Conservation (phyloP, 805 yeast species). For the Myxozyma neglecta region DNA sequence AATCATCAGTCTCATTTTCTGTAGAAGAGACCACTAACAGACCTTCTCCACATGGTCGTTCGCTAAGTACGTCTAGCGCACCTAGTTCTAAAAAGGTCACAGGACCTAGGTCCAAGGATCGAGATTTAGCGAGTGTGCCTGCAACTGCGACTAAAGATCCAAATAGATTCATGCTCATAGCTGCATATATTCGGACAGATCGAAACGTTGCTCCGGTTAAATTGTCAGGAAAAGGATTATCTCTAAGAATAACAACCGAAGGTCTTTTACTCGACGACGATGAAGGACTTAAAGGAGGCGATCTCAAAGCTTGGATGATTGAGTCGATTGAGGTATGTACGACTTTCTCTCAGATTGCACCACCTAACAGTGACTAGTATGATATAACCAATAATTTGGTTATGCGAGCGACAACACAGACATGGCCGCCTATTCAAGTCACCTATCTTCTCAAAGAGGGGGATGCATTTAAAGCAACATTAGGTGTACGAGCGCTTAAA, state of each 20-base stretch:
- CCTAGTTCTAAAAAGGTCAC: background rate
- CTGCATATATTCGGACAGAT: conserved; percentile 26
- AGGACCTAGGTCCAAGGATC: background rate
- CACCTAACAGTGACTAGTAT: conserved; percentile 2
- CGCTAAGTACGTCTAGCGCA: background rate
- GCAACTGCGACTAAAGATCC: conserved; percentile 15
- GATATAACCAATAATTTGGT: conserved; percentile 13
- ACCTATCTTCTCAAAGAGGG: conserved; percentile 18
- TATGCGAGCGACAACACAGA: conserved; percentile 24
- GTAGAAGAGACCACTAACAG: background rate
- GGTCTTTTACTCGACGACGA: conserved; percentile 23
- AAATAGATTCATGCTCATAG: conserved; percentile 14
- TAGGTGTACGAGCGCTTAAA: conserved; percentile 26
- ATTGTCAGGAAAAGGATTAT: conserved; percentile 11
- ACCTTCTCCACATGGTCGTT: background rate
- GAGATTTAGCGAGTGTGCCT: conserved; percentile 3
- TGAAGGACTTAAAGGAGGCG: conserved; percentile 18
- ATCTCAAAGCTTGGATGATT: conserved; percentile 28
- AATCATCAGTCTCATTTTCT: background rate
- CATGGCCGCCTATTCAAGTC: conserved; percentile 22
- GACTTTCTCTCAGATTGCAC: background rate
- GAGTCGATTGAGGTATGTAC: conserved; percentile 17
- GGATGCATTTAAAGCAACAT: conserved; percentile 22
- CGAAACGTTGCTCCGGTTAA: background rate
- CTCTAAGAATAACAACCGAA: conserved; percentile 17